Evolutionary conservation across 148 eudicot species (phyloP).

Genomic region (Camellia sinensis): DNA sequence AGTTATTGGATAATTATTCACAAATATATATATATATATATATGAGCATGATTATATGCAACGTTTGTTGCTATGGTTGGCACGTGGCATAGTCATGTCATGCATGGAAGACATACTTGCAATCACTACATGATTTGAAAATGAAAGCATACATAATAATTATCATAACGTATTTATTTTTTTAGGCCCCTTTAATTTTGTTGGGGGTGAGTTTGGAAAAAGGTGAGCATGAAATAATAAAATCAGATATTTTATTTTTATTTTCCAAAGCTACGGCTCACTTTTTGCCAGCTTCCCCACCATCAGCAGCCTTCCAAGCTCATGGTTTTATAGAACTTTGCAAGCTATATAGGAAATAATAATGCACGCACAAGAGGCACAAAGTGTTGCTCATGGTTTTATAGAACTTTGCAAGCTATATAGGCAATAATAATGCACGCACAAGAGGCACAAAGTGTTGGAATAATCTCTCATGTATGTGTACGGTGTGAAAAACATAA

Average conservation of each 20-base stretch:
- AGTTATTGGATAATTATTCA: not conserved
- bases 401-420: not conserved
- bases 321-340: not conserved
- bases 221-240: conserved; percentile 10
- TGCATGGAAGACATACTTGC: not conserved
- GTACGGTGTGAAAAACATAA: too few species aligned
- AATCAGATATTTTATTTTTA: too few species aligned
- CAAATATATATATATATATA: too few species aligned
- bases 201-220: not conserved
- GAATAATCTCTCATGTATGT: too few species aligned
- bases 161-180: not conserved
- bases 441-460: not conserved
- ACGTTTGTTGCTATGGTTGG: not conserved
- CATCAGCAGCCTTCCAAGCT: not conserved
- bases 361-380: not conserved
- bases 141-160: not conserved
- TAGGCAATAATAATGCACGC: not conserved
- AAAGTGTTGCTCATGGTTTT: not conserved
- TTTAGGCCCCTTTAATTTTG: not conserved
- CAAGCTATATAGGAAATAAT: not conserved
- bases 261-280: conserved; percentile 1
- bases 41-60: not conserved
- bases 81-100: not conserved
- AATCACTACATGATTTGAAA: not conserved
- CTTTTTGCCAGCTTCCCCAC: not conserved